Evolutionary conservation across 257 asterid genomes (phyloP), one percentile per base, ranked within the genome.

Genomic region (Lycium barbarum): DNA sequence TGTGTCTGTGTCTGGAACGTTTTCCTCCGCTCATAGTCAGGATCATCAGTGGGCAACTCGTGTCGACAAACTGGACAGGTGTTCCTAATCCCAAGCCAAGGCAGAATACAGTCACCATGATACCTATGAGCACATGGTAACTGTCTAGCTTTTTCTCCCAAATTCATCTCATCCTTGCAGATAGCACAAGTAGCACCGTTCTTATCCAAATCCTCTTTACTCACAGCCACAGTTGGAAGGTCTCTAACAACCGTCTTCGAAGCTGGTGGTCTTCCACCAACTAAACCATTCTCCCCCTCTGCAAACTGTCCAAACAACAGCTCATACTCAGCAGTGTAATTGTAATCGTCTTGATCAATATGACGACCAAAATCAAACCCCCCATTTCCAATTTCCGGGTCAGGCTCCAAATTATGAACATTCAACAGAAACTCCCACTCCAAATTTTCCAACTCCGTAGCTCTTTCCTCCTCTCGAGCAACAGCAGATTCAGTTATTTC

Each of bases 61-160:
- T 84, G 87, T 85, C 94, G 88, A 89, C 94, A 92, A 84, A 92
- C 96, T 9, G 96, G 96, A 78, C 96, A 92, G 13, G 96, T 91
- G 76, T 91, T 93, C 85, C 90, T 90, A 84, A 93, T 51, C 84
- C 88, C 90, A 62, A 93, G 89, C 96, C 96, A 93, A 26, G 94
- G 96, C 33, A 87, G 15, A 51, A 93, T 90, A 81, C 94, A 93
- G 78, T 93, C 93, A 9, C 85, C 89, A 63, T 93, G 94, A 88
- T 90, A 91, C 53, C 83, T 85, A 87, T 93, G 96, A 74, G 84
- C 81, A 72, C 96, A 93, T 4, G 94, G 93, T 72, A 93, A 79
- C 88, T 89, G 90, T 84, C 86, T 93, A 0, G 84, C 91, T 80
- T 55, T 86, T 88, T 89, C 90, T n/a, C 91, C 88, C 22, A 87